Percentiles rank a stretch among this genome's conserved stretches.
phyloP scores from a whole-genome alignment of 345 rosid genomes.

The Moringa oleifera region DNA sequence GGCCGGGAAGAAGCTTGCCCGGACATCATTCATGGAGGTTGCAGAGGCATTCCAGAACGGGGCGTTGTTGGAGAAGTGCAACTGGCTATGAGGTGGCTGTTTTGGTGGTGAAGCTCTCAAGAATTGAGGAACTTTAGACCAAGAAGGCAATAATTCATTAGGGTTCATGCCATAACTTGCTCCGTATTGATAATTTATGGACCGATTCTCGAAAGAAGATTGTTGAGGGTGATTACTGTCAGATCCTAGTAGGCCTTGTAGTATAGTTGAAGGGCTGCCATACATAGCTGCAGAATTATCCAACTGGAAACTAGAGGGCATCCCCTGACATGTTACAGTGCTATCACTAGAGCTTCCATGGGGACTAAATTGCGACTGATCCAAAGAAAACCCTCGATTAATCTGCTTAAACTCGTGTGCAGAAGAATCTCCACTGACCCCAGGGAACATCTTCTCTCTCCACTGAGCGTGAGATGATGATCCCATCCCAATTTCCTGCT shows the following conservation, averaged over 20 bases:
- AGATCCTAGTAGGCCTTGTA: constrained; percentile 50
- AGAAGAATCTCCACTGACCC: constrained; percentile 15
- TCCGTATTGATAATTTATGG: constrained; percentile 12
- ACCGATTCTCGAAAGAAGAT: constrained; percentile 24
- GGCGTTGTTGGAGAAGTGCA: constrained; percentile 87
- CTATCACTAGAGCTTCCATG: constrained; percentile 62
- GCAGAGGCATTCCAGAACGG: constrained; percentile 83
- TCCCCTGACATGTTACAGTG: constrained; percentile 53
- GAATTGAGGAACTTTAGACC: constrained; percentile 60
- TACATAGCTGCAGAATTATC: constrained; percentile 48
- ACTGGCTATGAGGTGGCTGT: constrained; percentile 42
- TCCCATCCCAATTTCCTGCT: constrained; percentile 35
- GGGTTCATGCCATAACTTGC: not conserved
- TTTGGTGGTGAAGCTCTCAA: constrained; percentile 62
- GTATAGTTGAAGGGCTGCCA: constrained; percentile 36
- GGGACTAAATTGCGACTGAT: constrained; percentile 57
- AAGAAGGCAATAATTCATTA: constrained; percentile 41
- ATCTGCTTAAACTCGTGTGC: constrained; percentile 35
- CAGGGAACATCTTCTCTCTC: constrained; percentile 20
- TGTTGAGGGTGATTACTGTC: constrained; percentile 24
- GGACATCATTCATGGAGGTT: constrained; percentile 37
- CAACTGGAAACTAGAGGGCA: constrained; percentile 38
- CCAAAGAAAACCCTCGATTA: constrained; percentile 51
- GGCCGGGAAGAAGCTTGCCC: constrained; percentile 53
- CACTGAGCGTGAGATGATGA: constrained; percentile 38